A percentile compares a stretch with the other conserved stretches of the same genome.
phyloP scores from a whole-genome alignment of 2,329 filamentous ascomycete species.

The Amesomyces nigricolor region DNA sequence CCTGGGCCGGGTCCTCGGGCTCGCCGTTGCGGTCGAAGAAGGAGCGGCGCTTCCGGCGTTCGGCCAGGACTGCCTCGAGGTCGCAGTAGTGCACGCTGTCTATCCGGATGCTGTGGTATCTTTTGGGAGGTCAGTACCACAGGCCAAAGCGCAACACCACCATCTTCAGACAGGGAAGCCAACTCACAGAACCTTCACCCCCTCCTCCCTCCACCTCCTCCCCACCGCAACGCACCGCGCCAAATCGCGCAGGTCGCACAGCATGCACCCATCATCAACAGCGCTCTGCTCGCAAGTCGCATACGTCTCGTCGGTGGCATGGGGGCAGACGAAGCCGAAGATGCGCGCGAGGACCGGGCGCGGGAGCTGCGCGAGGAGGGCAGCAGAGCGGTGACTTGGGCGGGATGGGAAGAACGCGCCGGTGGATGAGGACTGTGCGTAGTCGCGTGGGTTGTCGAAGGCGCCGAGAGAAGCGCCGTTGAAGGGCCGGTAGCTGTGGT shows the following conservation, averaged over 20 bases:
- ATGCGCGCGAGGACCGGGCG: slow-evolving; percentile 67
- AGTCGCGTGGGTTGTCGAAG: not conserved
- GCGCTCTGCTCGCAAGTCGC: slow-evolving; percentile 77
- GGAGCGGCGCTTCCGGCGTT: slow-evolving; percentile 68
- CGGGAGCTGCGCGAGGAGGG: slow-evolving; percentile 52
- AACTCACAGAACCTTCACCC: slow-evolving; percentile 56
- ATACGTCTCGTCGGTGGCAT: slow-evolving; percentile 70
- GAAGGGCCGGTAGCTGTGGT: slow-evolving; percentile 16
- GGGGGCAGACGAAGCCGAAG: slow-evolving; percentile 78
- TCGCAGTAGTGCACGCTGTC: slow-evolving; percentile 93
- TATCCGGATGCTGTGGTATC: slow-evolving; percentile 85
- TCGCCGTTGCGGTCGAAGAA: slow-evolving; percentile 72
- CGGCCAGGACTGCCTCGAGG: slow-evolving; percentile 73
- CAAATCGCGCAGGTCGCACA: slow-evolving; percentile 87
- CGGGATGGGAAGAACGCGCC: slow-evolving; percentile 27
- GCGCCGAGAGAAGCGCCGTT: slow-evolving; percentile 23
- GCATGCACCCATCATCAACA: slow-evolving; percentile 77
- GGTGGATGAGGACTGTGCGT: slow-evolving; percentile 10
- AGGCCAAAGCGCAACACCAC: not conserved
- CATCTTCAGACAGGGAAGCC: not conserved
- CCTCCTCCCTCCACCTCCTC: slow-evolving; percentile 60
- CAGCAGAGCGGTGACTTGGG: slow-evolving; percentile 39
- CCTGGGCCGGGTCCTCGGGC: slow-evolving; percentile 71
- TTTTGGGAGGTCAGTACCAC: slow-evolving; percentile 32
- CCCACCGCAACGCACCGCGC: slow-evolving; percentile 72